Evolutionary conservation across 768 basidiomycete species (phyloP), one percentile per base, ranked within the genome.

Genomic region (Phylloporus sp.): DNA sequence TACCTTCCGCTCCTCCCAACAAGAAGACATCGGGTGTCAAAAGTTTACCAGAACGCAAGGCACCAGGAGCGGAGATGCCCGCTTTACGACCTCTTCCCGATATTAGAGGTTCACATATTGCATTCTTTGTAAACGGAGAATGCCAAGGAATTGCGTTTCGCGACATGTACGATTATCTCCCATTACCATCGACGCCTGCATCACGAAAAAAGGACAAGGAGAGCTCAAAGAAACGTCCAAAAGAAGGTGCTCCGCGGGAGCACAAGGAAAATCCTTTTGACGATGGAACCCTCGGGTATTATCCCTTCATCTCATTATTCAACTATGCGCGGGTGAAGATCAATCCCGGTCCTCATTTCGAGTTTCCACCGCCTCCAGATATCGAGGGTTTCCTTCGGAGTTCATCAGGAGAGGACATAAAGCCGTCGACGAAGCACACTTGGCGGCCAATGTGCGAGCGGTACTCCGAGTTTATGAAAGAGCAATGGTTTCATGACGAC

Each of bases 211-310:
- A 87, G 65, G 78, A 78, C 8, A 82, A 83, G 60, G 82, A 81
- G 51, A 68, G 49, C 27, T 61, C 69, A 18, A 81, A 80, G 63
- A 84, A 80, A 60, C 77, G 79, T 32, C 70, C 76, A n/a, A 79
- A 80, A 49, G 80, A 84, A 63, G 84, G 81, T 45, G 82, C 84
- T 42, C 67, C 73, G 10, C 82, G 85, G 47, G 84, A 88, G 60
- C 86, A 87, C 64, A 78, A 79, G 53, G 88, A 91, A 70, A 94
- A 94, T 55, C 80, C 80, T 3, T 90, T 92, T 61, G 94, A 99
- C 66, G 97, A 99, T 66, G 97, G 95, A 18, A 85, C 88, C 18
- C 73, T 97, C 6, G 97, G 97, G 1, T 99, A 99, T 70, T 98
- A 93, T 66, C 93, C 95, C 0, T 86, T 97, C 73, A 81, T 97